phyloP scores from a whole-genome alignment of 352 stramenopile species.

The Pythium phragmitis region DNA sequence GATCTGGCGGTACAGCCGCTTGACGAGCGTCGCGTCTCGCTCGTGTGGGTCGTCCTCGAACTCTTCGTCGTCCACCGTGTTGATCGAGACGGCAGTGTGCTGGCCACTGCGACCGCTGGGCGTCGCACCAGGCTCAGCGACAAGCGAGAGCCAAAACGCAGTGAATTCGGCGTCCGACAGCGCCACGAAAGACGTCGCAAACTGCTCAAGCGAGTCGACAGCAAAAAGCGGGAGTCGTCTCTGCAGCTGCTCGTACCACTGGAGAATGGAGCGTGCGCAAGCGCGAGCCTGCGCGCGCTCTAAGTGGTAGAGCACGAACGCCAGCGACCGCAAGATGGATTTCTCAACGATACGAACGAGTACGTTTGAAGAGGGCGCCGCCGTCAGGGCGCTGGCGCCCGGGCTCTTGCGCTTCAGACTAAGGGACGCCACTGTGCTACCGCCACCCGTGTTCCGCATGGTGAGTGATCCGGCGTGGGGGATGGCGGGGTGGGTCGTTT shows the following conservation, averaged over 20 bases:
- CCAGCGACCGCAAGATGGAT: conserved; percentile 58
- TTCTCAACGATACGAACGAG: conserved; percentile 61
- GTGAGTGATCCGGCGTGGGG: no score
- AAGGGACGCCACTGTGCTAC: not conserved
- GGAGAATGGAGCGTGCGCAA: conserved; percentile 56
- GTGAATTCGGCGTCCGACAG: conserved; percentile 66
- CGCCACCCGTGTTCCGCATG: no score
- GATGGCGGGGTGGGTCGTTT: not conserved
- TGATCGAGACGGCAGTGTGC: not conserved
- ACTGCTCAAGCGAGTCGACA: conserved; percentile 42
- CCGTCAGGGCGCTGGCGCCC: not conserved
- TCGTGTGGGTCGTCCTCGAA: not conserved
- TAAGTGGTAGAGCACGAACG: conserved; percentile 69
- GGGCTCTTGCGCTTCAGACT: conserved; percentile 28
- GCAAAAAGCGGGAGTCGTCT: conserved; percentile 41
- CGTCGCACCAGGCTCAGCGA: conserved; percentile 30
- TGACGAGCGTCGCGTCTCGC: conserved; percentile 33
- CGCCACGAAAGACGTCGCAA: conserved; percentile 55
- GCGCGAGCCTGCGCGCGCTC: conserved; percentile 51
- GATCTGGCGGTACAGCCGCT: conserved; percentile 52
- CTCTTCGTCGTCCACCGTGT: not conserved
- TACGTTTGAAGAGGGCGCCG: conserved; percentile 30
- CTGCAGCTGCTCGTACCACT: conserved; percentile 67
- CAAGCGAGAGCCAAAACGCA: conserved; percentile 63
- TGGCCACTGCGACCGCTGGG: not conserved